Conservation (phyloP, 345 rosid genomes). For the Mercurialis annua region DNA sequence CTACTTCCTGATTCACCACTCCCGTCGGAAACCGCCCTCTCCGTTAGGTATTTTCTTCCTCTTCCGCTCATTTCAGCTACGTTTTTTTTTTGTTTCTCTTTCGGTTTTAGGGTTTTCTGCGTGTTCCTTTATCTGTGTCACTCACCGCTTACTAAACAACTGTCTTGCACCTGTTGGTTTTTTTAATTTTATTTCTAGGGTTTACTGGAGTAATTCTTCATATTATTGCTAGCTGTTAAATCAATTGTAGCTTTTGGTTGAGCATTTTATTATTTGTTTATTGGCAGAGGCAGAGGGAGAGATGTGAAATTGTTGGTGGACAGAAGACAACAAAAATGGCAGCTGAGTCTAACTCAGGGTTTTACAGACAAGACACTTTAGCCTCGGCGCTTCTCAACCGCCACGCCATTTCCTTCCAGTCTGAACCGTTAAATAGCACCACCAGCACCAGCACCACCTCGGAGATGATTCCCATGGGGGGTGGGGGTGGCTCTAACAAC, state of each 20-base stretch:
- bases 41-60: constrained; percentile 23
- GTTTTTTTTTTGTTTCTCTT: neutral
- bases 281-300: neutral
- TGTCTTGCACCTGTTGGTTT: neutral
- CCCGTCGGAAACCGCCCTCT: constrained; percentile 37
- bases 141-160: too few species aligned
- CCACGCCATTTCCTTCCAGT: constrained; percentile 54
- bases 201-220: neutral
- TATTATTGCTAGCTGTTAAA: neutral
- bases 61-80: constrained; percentile 3
- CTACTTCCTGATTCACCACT: too few species aligned
- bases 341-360: constrained; percentile 54
- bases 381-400: constrained; percentile 39
- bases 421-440: constrained; percentile 37
- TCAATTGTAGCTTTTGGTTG: neutral
- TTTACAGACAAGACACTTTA: constrained; percentile 32
- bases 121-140: neutral
- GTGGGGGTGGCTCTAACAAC: constrained; percentile 39
- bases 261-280: neutral
- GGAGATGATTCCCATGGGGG: constrained; percentile 45
- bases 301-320: constrained; percentile 8
- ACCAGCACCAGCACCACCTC: too few species aligned
- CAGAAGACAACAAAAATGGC: constrained; percentile 42
- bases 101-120: neutral
- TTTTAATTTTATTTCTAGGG: neutral